A percentile compares a stretch with the other conserved stretches of the same genome.
These are phyloP conservation scores for Globisporangium orthogonon DNA, from an alignment of 352 stramenopile species.

Conservation along the genomic window DNA sequence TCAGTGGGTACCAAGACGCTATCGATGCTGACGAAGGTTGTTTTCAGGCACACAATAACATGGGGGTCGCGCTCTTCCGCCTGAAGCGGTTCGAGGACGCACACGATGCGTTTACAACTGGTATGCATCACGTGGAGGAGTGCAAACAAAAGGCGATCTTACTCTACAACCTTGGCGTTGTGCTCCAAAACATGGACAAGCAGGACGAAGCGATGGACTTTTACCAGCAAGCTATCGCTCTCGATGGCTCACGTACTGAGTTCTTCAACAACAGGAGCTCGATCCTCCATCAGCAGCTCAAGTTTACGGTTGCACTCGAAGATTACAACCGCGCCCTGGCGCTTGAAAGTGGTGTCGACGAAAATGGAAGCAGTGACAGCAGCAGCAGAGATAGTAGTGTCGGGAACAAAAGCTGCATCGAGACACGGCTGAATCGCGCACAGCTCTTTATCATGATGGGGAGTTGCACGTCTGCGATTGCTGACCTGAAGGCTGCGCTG, in stretches of 20 bases:
- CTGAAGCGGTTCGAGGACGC: slow-evolving; percentile 42
- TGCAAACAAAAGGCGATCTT: slow-evolving; percentile 25
- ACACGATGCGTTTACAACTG: slow-evolving; percentile 29
- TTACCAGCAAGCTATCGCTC: slow-evolving; percentile 41
- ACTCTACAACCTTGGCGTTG: slow-evolving; percentile 42
- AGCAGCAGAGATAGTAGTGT: not conserved
- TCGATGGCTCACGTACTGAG: slow-evolving; percentile 29
- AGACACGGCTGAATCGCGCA: slow-evolving; percentile 41
- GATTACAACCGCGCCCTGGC: slow-evolving; percentile 45
- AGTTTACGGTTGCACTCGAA: slow-evolving; percentile 38
- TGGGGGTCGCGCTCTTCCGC: slow-evolving; percentile 36
- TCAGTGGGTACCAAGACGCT: slow-evolving; percentile 41
- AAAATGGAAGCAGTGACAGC: not conserved
- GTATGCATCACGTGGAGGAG: slow-evolving; percentile 22
- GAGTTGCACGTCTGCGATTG: slow-evolving; percentile 31
- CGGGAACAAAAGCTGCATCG: slow-evolving; percentile 16
- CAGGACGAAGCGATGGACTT: slow-evolving; percentile 38
- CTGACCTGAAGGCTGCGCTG: slow-evolving; percentile 24
- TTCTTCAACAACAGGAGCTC: slow-evolving; percentile 57
- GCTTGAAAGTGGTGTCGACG: slow-evolving; percentile 3
- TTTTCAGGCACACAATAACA: slow-evolving; percentile 38
- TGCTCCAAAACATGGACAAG: slow-evolving; percentile 30
- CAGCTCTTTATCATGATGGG: slow-evolving; percentile 50
- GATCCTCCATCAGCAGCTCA: slow-evolving; percentile 47
- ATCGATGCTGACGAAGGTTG: slow-evolving; percentile 33